Evolutionary conservation across 2,329 filamentous ascomycete genomes (phyloP).

Genomic region (Balansia obtecta): DNA sequence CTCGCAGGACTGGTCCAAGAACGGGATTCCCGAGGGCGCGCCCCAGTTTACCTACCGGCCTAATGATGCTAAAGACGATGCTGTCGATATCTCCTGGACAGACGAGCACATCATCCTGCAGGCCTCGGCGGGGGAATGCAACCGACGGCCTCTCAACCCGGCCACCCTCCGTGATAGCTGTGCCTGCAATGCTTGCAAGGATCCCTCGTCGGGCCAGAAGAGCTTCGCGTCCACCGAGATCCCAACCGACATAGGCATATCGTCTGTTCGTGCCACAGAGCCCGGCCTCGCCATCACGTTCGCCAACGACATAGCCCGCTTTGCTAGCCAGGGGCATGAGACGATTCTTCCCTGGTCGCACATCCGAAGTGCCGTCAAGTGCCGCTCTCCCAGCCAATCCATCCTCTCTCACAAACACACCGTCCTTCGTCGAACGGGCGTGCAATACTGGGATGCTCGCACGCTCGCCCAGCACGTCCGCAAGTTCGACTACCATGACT

Average conservation of each 20-base stretch:
- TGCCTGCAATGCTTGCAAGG: constrained; percentile 38
- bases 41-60: constrained; percentile 6
- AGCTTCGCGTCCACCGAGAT: constrained; percentile 33
- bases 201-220: constrained; percentile 48
- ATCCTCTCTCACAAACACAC: constrained; percentile 14
- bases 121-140: constrained; percentile 10
- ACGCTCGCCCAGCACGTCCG: constrained; percentile 29
- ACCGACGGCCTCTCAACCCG: constrained; percentile 14
- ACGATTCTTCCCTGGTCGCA: constrained; percentile 23
- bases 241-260: constrained; percentile 20
- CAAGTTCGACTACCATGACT: constrained; percentile 57
- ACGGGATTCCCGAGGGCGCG: constrained; percentile 8
- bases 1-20: constrained; percentile 7
- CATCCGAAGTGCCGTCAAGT: constrained; percentile 20
- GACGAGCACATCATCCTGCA: constrained; percentile 17
- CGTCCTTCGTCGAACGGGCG: constrained; percentile 20
- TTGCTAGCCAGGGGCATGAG: constrained; percentile 15
- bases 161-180: constrained; percentile 40
- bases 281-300: constrained; percentile 47
- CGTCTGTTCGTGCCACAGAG: constrained; percentile 16
- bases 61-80: not conserved
- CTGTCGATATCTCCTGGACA: constrained; percentile 15
- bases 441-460: constrained; percentile 28
- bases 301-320: constrained; percentile 30
- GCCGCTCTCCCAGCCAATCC: constrained; percentile 9